Evolutionary conservation across 331 rosid genomes (phyloP), one percentile per base, ranked within the genome.

Genomic region (Prunus yedoensis): DNA sequence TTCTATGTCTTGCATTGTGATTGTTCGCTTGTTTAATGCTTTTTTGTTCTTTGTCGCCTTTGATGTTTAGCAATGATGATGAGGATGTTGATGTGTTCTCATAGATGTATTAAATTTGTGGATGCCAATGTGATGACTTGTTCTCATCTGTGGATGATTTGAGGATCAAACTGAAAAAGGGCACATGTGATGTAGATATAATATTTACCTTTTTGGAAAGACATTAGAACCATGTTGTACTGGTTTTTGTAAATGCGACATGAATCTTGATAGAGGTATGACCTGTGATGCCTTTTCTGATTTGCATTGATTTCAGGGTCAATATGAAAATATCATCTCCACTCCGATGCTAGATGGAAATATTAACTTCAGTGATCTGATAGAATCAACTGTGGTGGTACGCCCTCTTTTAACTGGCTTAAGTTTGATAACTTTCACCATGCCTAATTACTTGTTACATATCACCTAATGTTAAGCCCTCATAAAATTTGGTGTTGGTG

Each of bases 291-390:
- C 70, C 6, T 1, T 60, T 61, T 49, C 60, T 18, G 72, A 80
- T 66, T 50, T 46, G 47, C 76, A 75, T 59, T 75, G 41, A 68
- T 87, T 79, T 70, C 94, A 89, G 97, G 81, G 86, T 75, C 80
- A 79, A 62, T 76, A 61, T 82, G 99, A 87, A 70, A 70, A 81
- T 5, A 76, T 90, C 82, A 83, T 84, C 80, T 81, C 81, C 81
- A 47, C 96, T 75, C 82, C 93, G 18, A 64, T 86, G 71, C 97
- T 96, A 0, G 97, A 92, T 85, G 97, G 97, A 82, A 84, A 80
- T 80, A 86, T 94, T 47, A 80, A 83, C 91, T 90, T 87, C 80
- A 70, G 85, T 64, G 82, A 88, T 58, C 69, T 90, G 57, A 59
- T 94, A 81, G 89, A 85, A 59, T 85, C 82, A 10, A 71, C 90